Evolutionary conservation across 164 flowering plant species (phyloP).

Genomic region (Macadamia tetraphylla): DNA sequence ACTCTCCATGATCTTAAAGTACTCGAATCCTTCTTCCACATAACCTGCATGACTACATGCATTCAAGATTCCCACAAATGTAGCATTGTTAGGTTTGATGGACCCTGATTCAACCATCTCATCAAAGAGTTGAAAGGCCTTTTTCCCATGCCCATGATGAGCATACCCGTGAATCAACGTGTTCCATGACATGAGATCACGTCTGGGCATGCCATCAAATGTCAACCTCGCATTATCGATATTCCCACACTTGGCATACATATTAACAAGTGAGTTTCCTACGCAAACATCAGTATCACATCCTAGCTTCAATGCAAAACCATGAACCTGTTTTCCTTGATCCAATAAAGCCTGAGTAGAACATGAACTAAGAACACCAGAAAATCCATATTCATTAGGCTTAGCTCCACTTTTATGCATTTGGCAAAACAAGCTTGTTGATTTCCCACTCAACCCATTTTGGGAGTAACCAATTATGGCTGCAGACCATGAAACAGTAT

Average conservation of each 20-base stretch:
- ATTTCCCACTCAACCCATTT: slow-evolving; percentile 14
- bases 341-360: slow-evolving; percentile 11
- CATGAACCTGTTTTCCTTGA: slow-evolving; percentile 16
- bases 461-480: slow-evolving; percentile 16
- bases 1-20: slow-evolving; percentile 13
- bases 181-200: slow-evolving; percentile 19
- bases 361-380: slow-evolving; percentile 19
- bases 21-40: slow-evolving; percentile 10
- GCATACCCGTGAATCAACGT: slow-evolving; percentile 23
- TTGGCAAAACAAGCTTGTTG: slow-evolving; percentile 10
- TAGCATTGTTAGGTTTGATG: slow-evolving; percentile 12
- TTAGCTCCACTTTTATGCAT: slow-evolving; percentile 17
- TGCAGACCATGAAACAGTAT: slow-evolving; percentile 20
- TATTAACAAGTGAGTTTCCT: slow-evolving; percentile 15
- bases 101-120: slow-evolving; percentile 13
- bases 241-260: slow-evolving; percentile 21
- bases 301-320: slow-evolving; percentile 15
- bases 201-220: slow-evolving; percentile 14
- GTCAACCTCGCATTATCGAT: slow-evolving; percentile 10
- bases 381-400: slow-evolving; percentile 15
- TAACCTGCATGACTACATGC: slow-evolving; percentile 23
- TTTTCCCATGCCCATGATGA: slow-evolving; percentile 15
- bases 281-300: slow-evolving; percentile 15
- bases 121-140: slow-evolving; percentile 15
- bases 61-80: slow-evolving; percentile 16